Base-by-base conservation (phyloP, 805 yeast species). In the Yarrowia sp. region DNA sequence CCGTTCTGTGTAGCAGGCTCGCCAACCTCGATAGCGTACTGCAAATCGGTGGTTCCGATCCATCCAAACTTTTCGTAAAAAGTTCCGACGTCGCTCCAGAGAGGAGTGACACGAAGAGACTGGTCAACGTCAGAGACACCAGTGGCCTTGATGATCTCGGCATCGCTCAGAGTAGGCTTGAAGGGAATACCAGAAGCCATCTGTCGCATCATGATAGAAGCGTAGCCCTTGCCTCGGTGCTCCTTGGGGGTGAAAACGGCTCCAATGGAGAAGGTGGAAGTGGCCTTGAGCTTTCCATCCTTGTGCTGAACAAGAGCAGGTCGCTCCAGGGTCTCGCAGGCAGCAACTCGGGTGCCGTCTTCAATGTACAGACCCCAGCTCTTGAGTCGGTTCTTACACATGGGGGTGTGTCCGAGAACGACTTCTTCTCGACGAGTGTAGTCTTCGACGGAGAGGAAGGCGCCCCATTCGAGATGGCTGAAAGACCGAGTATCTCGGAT, bases 51-150 rank as follows among this genome's bases (percentile, higher is more conserved):
- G 26, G 69, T 66, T 28, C 46, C 38, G 36, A 67, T 52, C 68
- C 69, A 76, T 7, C 92, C 96, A 68, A 87, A 83, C 67, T 79
- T 77, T 38, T 79, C 76, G 73, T 91, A 91, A 69, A 81, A 89
- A 33, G 79, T 81, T 16, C 89, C 93, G 21, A 89, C 84, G 56
- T 87, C 95, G 67, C 93, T 87, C 79, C 89, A 90, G 61, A 90
- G 79, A 43, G 78, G 77, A 38, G 80, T 73, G 16, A 81, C 72
- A 22, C 73, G 66, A 21, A 75, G 71, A 10, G 71, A 68, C 35
- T 65, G 36, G 40, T 67, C 69, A 10, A 65, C 67, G 9, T 48
- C 56, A 21, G 28, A 46, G 49, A 66, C 38, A 11, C 68, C 63
- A 10, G 63, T 43, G 8, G 51, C 40, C 41, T 58, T 58, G 41